Evolutionary conservation across 345 rosid genomes (phyloP), one percentile per base, ranked within the genome.

Genomic region (Cardamine resedifolia): DNA sequence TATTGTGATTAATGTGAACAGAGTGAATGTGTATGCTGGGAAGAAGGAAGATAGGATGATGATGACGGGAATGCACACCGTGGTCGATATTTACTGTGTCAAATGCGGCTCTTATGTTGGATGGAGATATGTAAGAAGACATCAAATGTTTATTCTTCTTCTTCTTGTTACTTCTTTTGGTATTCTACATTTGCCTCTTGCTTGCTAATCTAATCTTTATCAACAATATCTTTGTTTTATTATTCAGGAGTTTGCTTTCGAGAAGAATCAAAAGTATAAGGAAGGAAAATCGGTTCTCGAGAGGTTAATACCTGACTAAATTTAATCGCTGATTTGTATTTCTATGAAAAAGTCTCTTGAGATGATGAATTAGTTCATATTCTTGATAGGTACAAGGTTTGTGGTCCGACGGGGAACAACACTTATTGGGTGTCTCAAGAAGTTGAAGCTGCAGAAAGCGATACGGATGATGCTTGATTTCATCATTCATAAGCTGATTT

Each of bases 31-130:
- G 58, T 70, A 84, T 70, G 64, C 65, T 45, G 99, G 99, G 41
- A 85, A 77, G 80, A 81, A 69, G 61, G 99, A 96, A 81, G 97
- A 92, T 27, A 84, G 99, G 83, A 1, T 72, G 80, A 96, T 96
- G 99, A 78, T 84, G 79, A 96, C 98, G 0, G 97, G 99, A 20
- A 7, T 85, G 85, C 98, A 96, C 75, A 90, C 91, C 0, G 99
- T 96, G 4, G 92, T 84, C 55, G 99, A 96, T 79, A 85, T 92
- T 38, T 92, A 87, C 82, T 96, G 96, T 76, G 90, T 88, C 61
- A 83, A 83, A 36, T 90, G 96, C 67, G 93, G 94, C 73, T 88
- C 96, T 39, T 79, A 86, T 77, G 85, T 86, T 69, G 96, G 96
- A 7, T 90, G 91, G 96, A 86, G 85, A 90, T 88, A 90, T 65